Evolutionary conservation across 192 early-diverging fungal genomes (phyloP).

Genomic region (Pilobolus umbonatus): DNA sequence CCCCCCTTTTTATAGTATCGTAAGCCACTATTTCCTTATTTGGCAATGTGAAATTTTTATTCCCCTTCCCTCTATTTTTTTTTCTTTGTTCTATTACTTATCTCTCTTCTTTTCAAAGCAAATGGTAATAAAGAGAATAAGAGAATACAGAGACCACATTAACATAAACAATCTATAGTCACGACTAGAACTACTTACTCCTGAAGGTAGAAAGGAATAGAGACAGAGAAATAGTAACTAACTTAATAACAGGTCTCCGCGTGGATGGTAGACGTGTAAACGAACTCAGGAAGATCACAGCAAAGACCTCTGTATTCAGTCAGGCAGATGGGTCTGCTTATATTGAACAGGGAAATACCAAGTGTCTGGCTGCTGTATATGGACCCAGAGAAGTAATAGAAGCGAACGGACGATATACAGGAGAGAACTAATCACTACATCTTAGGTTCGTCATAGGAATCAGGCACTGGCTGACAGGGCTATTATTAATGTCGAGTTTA

Average conservation of each 20-base stretch:
- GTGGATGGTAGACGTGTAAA: slow-evolving; percentile 86
- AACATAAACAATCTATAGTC: no score
- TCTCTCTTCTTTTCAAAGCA: no score
- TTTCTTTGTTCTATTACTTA: no score
- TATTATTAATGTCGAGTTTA: slow-evolving; percentile 85
- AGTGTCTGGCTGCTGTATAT: slow-evolving; percentile 85
- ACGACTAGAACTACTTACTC: neutral
- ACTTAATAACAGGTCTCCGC: slow-evolving; percentile 66
- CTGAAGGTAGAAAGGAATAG: no score
- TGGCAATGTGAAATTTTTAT: no score
- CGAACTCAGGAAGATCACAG: slow-evolving; percentile 82
- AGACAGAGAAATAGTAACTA: no score
- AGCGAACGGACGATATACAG: neutral
- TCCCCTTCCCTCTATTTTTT: no score
- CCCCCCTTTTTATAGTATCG: no score
- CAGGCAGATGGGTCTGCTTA: slow-evolving; percentile 93
- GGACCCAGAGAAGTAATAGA: slow-evolving; percentile 78
- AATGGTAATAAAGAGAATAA: no score
- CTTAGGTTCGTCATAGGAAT: slow-evolving; percentile 51
- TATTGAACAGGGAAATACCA: slow-evolving; percentile 95
- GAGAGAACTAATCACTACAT: neutral
- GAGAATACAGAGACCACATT: no score
- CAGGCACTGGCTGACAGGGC: slow-evolving; percentile 66
- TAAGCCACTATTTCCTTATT: no score
- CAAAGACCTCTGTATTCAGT: slow-evolving; percentile 70